Evolutionary conservation across 2,329 filamentous ascomycete genomes (phyloP), one percentile per base, ranked within the genome.

Genomic region (Calonectria pseudoreteaudii): DNA sequence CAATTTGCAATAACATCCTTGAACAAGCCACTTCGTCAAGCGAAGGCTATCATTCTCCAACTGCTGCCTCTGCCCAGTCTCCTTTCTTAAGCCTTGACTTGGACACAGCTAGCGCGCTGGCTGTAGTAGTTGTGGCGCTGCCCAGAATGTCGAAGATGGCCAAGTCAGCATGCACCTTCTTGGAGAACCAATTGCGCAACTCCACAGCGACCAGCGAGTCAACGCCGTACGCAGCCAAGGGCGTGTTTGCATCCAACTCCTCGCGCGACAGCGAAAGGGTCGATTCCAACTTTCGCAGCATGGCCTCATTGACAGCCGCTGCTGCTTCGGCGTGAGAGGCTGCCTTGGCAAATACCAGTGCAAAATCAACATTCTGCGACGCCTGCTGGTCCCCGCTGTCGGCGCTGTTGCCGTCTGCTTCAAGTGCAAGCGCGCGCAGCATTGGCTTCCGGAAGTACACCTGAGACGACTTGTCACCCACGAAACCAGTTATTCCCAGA

Each of bases 201-300:
- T 81, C 79, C n/a, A 79, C 78, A 18, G 78, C 78, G 3, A 81
- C 79, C 41, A 81, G 41, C 18, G 78, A 80, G 36, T 81, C 80
- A 11, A 81, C 73, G 9, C 79, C 77, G 36, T 81, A 77, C 3
- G 71, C 73, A 28, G 74, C 76, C 28, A 78, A 50, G 10, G 79
- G 77, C 41, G 74, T 74, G 28, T 71, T 69, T 2, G 72, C 70
- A 18, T 80, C 79, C 5, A 81, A 67, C 20, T 81, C 77, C 4
- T 78, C 76, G 23, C 62, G 66, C 9, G 64, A 41, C 18, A 70
- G 30, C 44, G 68, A 49, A 18, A 64, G 41, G 20, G 60, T 65
- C 1, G 38, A 47, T 38, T 38, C 60, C 26, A 65, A 13, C 18
- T 65, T 65, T 11, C 26, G 26, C 26, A 65, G 26, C 38, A 65